Conservation (phyloP, 495 filamentous ascomycete genomes). For the Penicillium bovifimosum region DNA sequence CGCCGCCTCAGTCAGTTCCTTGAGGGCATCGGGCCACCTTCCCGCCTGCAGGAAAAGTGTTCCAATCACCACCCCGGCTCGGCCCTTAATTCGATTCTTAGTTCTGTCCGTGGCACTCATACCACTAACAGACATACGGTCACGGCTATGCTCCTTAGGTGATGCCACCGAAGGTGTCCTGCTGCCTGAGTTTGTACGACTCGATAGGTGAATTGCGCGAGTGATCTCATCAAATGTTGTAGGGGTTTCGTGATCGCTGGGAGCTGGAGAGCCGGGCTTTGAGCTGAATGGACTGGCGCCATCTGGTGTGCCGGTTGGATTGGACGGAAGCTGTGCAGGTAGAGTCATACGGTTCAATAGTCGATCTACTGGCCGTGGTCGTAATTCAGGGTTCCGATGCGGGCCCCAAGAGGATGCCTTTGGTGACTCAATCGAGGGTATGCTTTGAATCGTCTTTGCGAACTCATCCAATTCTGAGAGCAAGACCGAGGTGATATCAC, state of each 20-base stretch:
- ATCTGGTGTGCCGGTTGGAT: constrained; percentile 45
- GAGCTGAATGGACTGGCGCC: constrained; percentile 48
- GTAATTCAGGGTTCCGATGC: constrained; percentile 40
- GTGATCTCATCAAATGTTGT: constrained; percentile 70
- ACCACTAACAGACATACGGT: constrained; percentile 76
- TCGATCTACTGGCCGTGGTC: constrained; percentile 41
- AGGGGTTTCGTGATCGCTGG: constrained; percentile 50
- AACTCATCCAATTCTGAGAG: constrained; percentile 83
- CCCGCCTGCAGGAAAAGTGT: constrained; percentile 84
- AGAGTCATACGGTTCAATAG: constrained; percentile 71
- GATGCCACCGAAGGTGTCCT: constrained; percentile 33
- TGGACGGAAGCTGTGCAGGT: constrained; percentile 56
- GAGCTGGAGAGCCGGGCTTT: constrained; percentile 39
- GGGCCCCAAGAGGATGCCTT: constrained; percentile 44
- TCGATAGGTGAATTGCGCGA: constrained; percentile 41
- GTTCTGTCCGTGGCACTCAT: constrained; percentile 78
- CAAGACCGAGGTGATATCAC: constrained; percentile 78
- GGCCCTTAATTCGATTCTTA: constrained; percentile 76
- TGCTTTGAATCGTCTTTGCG: constrained; percentile 76
- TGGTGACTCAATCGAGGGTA: constrained; percentile 76
- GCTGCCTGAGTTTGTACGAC: constrained; percentile 31
- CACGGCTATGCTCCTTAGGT: constrained; percentile 55
- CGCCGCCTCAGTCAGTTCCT: constrained; percentile 76
- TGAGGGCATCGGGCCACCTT: constrained; percentile 82
- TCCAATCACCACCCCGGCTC: constrained; percentile 75